Conservation (phyloP, 495 filamentous ascomycete species). For the Neurospora intermedia region DNA sequence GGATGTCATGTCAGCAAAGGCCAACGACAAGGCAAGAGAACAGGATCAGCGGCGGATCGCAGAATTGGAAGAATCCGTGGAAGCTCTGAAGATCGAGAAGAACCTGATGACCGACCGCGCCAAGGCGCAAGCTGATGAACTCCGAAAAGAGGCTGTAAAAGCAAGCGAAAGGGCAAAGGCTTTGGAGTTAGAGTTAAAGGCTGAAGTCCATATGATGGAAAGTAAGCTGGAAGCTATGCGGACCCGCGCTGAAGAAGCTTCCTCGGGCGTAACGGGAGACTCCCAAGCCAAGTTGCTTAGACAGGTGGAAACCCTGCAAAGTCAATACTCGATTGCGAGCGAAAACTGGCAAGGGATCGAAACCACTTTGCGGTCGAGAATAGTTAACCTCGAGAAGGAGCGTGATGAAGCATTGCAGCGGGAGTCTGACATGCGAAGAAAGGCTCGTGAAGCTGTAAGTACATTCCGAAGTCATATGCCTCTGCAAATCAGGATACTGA, state of each 20-base stretch:
- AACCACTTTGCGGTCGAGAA: conserved; percentile 61
- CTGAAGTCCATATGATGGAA: conserved; percentile 75
- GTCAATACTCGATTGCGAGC: conserved; percentile 85
- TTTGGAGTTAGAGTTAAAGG: conserved; percentile 68
- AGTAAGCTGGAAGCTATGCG: conserved; percentile 84
- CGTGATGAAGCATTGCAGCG: conserved; percentile 73
- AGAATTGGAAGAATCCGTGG: conserved; percentile 65
- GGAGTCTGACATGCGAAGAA: conserved; percentile 75
- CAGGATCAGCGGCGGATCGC: conserved; percentile 52
- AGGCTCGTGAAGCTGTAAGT: conserved; percentile 75
- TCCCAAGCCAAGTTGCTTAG: conserved; percentile 82
- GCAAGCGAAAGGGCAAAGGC: conserved; percentile 61
- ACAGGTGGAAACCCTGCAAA: conserved; percentile 92
- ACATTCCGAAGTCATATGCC: neutral
- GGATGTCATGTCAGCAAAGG: conserved; percentile 53
- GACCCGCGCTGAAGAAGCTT: conserved; percentile 77
- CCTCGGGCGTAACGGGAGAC: conserved; percentile 69
- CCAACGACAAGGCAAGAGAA: conserved; percentile 56
- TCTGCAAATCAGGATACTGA: conserved; percentile 15
- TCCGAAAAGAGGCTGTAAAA: conserved; percentile 61
- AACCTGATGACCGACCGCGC: conserved; percentile 58
- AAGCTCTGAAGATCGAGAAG: conserved; percentile 64
- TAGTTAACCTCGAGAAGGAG: conserved; percentile 74
- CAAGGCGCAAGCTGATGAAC: conserved; percentile 55
- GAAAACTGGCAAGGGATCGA: conserved; percentile 98